phyloP scores from a whole-genome alignment of 1,284 basidiomycete genomes.

The Peniophora sp. region DNA sequence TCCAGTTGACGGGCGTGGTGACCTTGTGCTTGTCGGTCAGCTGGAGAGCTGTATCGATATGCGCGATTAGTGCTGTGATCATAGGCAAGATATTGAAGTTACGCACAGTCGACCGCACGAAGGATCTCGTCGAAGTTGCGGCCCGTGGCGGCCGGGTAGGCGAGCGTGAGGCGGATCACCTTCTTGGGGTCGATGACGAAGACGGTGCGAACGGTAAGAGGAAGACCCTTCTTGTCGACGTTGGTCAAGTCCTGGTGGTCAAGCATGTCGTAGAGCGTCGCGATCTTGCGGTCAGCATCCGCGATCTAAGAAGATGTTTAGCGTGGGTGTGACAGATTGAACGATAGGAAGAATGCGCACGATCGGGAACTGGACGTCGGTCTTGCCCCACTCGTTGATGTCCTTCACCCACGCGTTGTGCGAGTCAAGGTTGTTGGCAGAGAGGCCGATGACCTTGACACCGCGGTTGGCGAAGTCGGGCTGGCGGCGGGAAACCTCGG shows the following conservation, averaged over 20 bases:
- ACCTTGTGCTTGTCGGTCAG: conserved; percentile 86
- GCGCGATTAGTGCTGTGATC: conserved; percentile 1
- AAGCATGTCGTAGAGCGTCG: conserved; percentile 90
- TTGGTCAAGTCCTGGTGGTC: conserved; percentile 94
- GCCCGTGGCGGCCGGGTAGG: conserved; percentile 86
- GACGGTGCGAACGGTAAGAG: conserved; percentile 85
- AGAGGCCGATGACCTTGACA: conserved; percentile 93
- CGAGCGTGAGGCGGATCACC: conserved; percentile 81
- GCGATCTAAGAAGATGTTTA: conserved; percentile 60
- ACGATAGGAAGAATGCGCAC: conserved; percentile 32
- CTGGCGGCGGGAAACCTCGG: conserved; percentile 85
- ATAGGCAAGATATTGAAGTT: conserved; percentile 10
- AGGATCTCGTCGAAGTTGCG: conserved; percentile 86
- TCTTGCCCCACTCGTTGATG: conserved; percentile 79
- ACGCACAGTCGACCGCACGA: conserved; percentile 64
- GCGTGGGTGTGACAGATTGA: conserved; percentile 5
- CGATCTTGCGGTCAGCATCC: conserved; percentile 82
- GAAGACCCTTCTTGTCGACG: conserved; percentile 85
- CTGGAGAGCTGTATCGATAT: conserved; percentile 60
- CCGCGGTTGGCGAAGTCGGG: conserved; percentile 81
- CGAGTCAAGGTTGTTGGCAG: conserved; percentile 82
- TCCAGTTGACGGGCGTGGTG: conserved; percentile 92
- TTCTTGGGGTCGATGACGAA: conserved; percentile 93
- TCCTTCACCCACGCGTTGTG: conserved; percentile 92
- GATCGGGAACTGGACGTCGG: conserved; percentile 86